Evolutionary conservation across 2,329 filamentous ascomycete genomes (phyloP), one percentile per base, ranked within the genome.

Genomic region (Simplicillium sp.): DNA sequence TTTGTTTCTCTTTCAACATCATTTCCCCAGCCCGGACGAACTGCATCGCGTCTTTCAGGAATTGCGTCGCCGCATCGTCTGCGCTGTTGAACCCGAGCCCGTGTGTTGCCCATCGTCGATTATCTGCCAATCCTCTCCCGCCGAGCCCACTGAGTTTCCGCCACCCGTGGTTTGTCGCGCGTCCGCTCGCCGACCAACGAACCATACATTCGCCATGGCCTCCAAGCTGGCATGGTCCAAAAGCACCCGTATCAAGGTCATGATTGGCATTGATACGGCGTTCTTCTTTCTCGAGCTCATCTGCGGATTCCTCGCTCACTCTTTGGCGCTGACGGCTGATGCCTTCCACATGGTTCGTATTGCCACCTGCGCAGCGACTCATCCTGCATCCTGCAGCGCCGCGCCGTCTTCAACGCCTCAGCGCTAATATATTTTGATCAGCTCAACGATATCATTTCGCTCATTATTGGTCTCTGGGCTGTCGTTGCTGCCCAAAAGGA

Each of bases 391-490:
- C n/a, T 32, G 33, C 38, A 12, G 34, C 36, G 34, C 18, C 33
- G 42, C 32, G n/a, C 25, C 39, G 34, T 37, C 29, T 35, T 48
- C 11, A 11, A 16, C 33, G 14, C 31, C 8, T 11, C 37, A 33
- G 52, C 37, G 50, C 48, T 36, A 18, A 37, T 34, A 37, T 34
- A 25, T n/a, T 38, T 16, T 15, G 16, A 29, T 25, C 45, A 88
- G 84, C 73, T 98, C 46, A 98, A 98, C 69, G 92, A 98, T 76
- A 92, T 98, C 52, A 82, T 98, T 46, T 97, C 92, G 1, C 70
- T 98, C 12, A 75, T 82, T 42, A 90, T 98, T 46, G 92, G 92
- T 48, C 65, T 97, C 33, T 98, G 92, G 90, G 92, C 92, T 40
- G 92, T 98, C 41, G 86, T 83, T 47, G 85, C 94, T 38, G 87